phyloP scores from a whole-genome alignment of 495 filamentous ascomycete genomes.

The Lineolata rhizophorae region DNA sequence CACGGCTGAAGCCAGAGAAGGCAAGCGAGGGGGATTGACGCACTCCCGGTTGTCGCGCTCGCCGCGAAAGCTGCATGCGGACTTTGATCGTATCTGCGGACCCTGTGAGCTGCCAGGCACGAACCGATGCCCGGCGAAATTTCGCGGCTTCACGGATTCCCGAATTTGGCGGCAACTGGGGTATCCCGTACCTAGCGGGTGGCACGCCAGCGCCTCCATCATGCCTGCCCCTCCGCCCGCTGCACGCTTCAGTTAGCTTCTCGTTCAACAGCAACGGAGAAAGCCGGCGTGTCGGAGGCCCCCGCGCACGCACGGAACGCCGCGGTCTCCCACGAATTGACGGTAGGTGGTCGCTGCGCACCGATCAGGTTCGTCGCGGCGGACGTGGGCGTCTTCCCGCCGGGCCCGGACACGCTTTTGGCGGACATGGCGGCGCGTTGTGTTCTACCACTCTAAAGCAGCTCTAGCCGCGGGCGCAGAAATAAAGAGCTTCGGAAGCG shows the following conservation, averaged over 20 bases:
- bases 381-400: slow-evolving; percentile 52
- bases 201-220: slow-evolving; percentile 96
- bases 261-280: too few species aligned
- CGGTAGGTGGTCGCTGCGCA: slow-evolving; percentile 20
- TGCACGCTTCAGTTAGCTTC: slow-evolving; percentile 16
- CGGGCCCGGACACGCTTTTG: slow-evolving; percentile 33
- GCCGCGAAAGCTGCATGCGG: slow-evolving; percentile 91
- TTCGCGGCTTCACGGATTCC: background rate
- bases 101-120: slow-evolving; percentile 2
- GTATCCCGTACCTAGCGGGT: slow-evolving; percentile 91
- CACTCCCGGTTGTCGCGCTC: slow-evolving; percentile 62
- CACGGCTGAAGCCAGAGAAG: too few species aligned
- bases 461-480: too few species aligned
- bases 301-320: too few species aligned
- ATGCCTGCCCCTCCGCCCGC: slow-evolving; percentile 95
- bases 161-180: too few species aligned
- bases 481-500: too few species aligned
- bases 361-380: slow-evolving; percentile 88
- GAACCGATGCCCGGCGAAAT: background rate
- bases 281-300: too few species aligned
- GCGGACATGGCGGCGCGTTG: slow-evolving; percentile 42
- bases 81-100: slow-evolving; percentile 82
- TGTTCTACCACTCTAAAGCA: too few species aligned
- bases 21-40: slow-evolving; percentile 16
- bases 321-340: background rate